These are phyloP conservation scores for Olyra latifolia DNA, from an alignment of 176 grass and related monocot species.

Conservation along the genomic window DNA sequence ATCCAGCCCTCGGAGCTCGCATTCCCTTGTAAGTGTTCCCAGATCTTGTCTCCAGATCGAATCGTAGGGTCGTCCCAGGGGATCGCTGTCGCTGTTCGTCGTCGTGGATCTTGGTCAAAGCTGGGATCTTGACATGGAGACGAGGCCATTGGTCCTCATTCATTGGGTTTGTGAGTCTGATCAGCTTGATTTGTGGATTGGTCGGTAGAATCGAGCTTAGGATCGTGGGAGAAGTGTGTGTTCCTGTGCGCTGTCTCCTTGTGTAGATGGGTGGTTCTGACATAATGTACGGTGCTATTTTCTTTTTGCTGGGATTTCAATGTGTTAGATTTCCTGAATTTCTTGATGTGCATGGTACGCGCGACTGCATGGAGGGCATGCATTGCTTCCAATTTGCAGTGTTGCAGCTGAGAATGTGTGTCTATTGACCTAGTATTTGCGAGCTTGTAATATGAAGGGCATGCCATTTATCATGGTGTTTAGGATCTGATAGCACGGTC, in stretches of 20 bases:
- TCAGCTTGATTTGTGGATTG: constrained; percentile 14
- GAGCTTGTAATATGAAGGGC: constrained; percentile 18
- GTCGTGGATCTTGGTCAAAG: constrained; percentile 33
- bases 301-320: constrained; percentile 17
- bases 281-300: neutral
- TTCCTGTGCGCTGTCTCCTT: neutral
- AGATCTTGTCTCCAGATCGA: constrained; percentile 34
- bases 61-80: neutral
- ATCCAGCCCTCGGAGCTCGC: constrained; percentile 85
- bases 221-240: constrained; percentile 18
- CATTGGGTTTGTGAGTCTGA: neutral
- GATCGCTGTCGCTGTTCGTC: neutral
- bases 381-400: constrained; percentile 18
- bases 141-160: neutral
- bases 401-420: too few species aligned
- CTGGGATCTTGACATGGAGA: constrained; percentile 32
- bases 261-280: neutral
- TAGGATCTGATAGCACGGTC: neutral
- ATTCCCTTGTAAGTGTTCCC: constrained; percentile 74
- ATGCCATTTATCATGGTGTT: neutral
- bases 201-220: neutral
- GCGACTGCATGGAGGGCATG: neutral
- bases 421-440: neutral
- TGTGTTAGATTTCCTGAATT: neutral
- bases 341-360: neutral